Percentiles rank a stretch among this genome's conserved stretches.
Evolutionary conservation across 192 early-diverging fungal genomes (phyloP).

Genomic region (Coemansia sp.): DNA sequence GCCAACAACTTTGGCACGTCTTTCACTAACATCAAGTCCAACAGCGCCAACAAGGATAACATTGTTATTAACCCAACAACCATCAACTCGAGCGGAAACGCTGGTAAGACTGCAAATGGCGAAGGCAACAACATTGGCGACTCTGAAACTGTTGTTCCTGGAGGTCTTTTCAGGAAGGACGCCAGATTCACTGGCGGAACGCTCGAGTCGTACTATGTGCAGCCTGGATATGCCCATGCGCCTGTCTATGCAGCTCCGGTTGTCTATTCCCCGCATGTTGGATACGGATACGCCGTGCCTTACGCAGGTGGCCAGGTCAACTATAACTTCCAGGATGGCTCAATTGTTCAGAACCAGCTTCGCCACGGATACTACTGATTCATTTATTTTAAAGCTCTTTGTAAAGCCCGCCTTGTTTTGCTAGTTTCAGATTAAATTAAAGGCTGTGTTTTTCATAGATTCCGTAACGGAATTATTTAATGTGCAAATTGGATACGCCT

Average conservation of each 20-base stretch:
- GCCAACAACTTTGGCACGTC: slow-evolving; percentile 34
- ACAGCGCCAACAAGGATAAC: slow-evolving; percentile 48
- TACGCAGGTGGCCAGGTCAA: slow-evolving; percentile 9
- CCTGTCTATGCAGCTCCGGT: background rate
- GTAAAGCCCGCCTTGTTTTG: background rate
- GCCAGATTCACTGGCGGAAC: slow-evolving; percentile 5
- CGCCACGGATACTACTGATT: slow-evolving; percentile 1
- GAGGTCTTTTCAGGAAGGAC: slow-evolving; percentile 16
- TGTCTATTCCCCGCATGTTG: background rate
- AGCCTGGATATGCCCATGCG: slow-evolving; percentile 1
- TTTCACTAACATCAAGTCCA: slow-evolving; percentile 32
- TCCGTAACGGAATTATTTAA: background rate
- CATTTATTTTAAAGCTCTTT: background rate
- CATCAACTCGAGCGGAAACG: slow-evolving; percentile 27
- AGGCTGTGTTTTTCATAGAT: background rate
- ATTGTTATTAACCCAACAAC: slow-evolving; percentile 31
- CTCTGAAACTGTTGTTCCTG: slow-evolving; percentile 19
- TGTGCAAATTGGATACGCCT: background rate
- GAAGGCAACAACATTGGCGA: slow-evolving; percentile 27
- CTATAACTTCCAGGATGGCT: slow-evolving; percentile 36
- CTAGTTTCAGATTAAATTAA: background rate
- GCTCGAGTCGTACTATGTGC: slow-evolving; percentile 5
- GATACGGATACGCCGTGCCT: background rate
- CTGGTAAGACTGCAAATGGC: slow-evolving; percentile 30
- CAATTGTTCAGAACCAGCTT: slow-evolving; percentile 46